These are phyloP conservation scores for Erysimum cheiri DNA, from an alignment of 441 rosid genomes.

Conservation along the genomic window DNA sequence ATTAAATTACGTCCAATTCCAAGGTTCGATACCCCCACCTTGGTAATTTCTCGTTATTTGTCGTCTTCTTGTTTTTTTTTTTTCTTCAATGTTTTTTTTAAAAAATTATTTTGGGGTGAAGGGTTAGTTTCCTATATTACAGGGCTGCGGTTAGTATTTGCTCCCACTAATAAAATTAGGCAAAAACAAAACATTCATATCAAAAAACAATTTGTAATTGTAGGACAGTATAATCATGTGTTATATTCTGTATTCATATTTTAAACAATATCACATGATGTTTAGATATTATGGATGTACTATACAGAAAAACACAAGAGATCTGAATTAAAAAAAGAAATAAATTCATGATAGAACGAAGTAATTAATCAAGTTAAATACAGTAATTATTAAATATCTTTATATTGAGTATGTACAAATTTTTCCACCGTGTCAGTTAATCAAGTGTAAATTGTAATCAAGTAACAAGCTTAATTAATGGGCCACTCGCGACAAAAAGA, in stretches of 20 bases:
- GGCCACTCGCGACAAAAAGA: neutral
- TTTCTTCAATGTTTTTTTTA: neutral
- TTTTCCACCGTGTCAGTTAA: neutral
- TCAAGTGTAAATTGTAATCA: neutral
- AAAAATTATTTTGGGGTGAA: neutral
- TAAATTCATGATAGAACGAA: neutral
- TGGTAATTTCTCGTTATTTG: constrained; percentile 35
- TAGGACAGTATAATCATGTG: no score
- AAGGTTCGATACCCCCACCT: no score
- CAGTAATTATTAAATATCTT: no score
- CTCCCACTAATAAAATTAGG: constrained; percentile 3
- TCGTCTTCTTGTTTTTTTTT: constrained; percentile 35
- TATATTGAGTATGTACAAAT: neutral
- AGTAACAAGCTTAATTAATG: neutral
- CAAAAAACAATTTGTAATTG: neutral
- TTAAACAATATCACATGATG: neutral
- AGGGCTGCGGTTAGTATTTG: constrained; percentile 38
- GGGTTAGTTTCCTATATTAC: constrained; percentile 33
- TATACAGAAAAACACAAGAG: neutral
- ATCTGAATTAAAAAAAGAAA: neutral
- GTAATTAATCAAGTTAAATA: neutral
- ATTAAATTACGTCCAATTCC: no score
- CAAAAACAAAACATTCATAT: constrained; percentile 6
- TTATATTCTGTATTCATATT: neutral
- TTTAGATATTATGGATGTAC: neutral